These are phyloP conservation scores for Leccinum variicolor DNA, from an alignment of 768 basidiomycete genomes.

Conservation along the genomic window DNA sequence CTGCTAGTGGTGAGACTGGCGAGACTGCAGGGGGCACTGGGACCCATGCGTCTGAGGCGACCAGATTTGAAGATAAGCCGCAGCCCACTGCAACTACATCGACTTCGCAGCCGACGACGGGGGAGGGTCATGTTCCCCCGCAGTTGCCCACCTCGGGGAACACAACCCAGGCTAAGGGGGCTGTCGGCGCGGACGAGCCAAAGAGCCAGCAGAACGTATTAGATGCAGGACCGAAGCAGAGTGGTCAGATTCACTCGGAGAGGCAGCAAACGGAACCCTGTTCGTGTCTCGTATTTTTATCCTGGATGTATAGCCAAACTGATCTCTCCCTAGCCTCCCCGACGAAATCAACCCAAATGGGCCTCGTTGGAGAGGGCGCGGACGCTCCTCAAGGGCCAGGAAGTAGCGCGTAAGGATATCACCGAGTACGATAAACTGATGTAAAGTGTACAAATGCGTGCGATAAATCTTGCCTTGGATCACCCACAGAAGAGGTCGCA, in stretches of 20 bases:
- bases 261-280: not conserved
- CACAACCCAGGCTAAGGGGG: not conserved
- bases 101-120: not conserved
- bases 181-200: too few species aligned
- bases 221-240: not conserved
- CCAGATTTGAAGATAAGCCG: not conserved
- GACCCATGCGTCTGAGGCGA: not conserved
- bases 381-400: constrained; percentile 5
- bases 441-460: not conserved
- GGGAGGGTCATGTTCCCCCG: not conserved
- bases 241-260: not conserved
- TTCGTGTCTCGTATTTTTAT: not conserved
- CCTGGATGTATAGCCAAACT: not conserved
- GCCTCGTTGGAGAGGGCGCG: not conserved
- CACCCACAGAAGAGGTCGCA: not conserved
- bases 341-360: not conserved
- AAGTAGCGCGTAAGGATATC: not conserved
- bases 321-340: not conserved
- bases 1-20: not conserved
- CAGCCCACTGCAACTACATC: not conserved
- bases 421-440: not conserved
- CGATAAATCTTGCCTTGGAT: not conserved
- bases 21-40: not conserved
- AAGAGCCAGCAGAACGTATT: not conserved
- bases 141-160: not conserved